Evolutionary conservation across 2,329 filamentous ascomycete genomes (phyloP).

Genomic region (Neopestalotiopsis rosae): DNA sequence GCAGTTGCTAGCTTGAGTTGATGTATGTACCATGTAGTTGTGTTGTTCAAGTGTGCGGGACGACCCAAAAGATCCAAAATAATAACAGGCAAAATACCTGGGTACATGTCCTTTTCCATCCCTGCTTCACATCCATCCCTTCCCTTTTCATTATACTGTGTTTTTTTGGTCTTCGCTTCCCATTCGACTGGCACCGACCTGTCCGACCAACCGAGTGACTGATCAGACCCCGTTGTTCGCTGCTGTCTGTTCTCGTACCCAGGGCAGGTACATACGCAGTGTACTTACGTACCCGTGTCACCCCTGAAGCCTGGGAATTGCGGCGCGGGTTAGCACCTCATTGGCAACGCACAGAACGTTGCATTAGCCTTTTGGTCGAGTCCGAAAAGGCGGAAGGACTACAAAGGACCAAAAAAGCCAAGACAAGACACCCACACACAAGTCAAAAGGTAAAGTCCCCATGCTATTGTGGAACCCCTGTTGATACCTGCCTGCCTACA

Average conservation of each 20-base stretch:
- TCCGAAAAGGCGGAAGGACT: constrained; percentile 20
- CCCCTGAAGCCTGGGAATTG: constrained; percentile 17
- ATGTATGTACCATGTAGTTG: too few species aligned
- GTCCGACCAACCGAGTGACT: background rate
- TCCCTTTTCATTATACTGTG: background rate
- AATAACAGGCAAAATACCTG: constrained; percentile 17
- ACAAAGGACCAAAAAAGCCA: constrained; percentile 2
- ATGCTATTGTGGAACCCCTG: constrained; percentile 8
- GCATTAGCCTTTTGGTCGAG: constrained; percentile 19
- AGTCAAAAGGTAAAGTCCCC: background rate
- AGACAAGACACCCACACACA: too few species aligned
- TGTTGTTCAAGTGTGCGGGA: background rate
- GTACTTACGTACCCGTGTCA: background rate
- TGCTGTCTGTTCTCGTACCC: background rate
- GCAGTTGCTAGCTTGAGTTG: background rate
- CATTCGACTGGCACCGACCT: background rate
- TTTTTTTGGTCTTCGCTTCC: background rate
- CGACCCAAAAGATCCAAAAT: background rate
- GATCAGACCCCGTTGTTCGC: background rate
- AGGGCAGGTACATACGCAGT: too few species aligned
- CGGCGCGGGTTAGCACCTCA: constrained; percentile 16
- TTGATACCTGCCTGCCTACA: background rate
- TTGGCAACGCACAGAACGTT: constrained; percentile 17
- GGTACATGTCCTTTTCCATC: constrained; percentile 8
- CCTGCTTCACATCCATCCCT: constrained; percentile 8